phyloP scores from a whole-genome alignment of 768 basidiomycete species.

The Mycena olivaceomarginata region DNA sequence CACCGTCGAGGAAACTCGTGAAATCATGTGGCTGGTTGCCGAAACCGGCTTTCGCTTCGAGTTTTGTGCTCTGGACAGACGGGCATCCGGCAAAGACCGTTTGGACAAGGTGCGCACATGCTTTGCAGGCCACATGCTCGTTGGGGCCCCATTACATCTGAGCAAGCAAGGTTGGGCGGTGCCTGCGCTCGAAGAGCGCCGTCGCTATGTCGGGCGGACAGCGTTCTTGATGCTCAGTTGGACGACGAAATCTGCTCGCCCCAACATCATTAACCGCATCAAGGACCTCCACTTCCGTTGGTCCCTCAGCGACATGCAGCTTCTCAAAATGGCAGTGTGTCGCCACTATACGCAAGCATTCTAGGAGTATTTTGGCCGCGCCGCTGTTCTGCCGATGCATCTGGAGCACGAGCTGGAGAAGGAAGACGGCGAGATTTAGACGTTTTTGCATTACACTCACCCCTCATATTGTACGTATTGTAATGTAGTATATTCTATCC shows the following conservation, averaged over 20 bases:
- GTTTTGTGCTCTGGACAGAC: conserved; percentile 7
- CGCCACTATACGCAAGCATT: too few relatives aligned
- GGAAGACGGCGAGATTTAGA: too few relatives aligned
- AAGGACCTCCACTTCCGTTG: background rate
- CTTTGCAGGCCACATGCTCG: conserved; percentile 3
- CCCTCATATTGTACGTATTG: too few relatives aligned
- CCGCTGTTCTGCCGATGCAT: too few relatives aligned
- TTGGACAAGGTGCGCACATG: background rate
- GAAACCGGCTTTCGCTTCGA: conserved; percentile 14
- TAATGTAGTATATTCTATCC: too few relatives aligned
- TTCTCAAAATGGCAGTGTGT: too few relatives aligned
- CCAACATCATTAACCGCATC: background rate
- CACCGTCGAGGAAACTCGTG: background rate
- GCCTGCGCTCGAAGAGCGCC: background rate
- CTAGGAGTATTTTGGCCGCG: too few relatives aligned
- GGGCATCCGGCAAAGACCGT: background rate
- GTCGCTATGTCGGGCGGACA: background rate
- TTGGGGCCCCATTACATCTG: conserved; percentile 12
- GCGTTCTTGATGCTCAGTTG: conserved; percentile 8
- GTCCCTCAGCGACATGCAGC: background rate
- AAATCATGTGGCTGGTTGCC: conserved; percentile 11
- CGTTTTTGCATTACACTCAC: too few relatives aligned
- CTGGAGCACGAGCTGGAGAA: too few relatives aligned
- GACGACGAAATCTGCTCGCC: background rate
- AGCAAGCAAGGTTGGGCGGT: conserved; percentile 2